These are phyloP conservation scores for Aspergillus piperis DNA, from an alignment of 2,329 filamentous ascomycete genomes.

Conservation along the genomic window DNA sequence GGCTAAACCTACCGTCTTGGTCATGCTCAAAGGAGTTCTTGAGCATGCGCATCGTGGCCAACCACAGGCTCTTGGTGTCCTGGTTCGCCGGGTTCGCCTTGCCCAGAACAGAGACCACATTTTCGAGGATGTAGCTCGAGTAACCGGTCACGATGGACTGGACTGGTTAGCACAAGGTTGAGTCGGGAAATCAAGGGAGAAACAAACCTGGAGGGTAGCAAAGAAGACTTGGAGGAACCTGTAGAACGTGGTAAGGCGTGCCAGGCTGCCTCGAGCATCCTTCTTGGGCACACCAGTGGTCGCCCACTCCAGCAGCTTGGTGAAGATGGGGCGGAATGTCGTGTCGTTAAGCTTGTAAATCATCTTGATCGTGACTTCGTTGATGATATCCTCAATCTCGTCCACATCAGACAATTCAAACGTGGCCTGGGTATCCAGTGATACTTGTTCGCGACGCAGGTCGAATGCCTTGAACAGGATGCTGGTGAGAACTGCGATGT, in stretches of 20 bases:
- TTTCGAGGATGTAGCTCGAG: constrained; percentile 79
- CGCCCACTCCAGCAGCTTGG: constrained; percentile 81
- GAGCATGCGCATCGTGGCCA: constrained; percentile 69
- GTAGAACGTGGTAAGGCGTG: constrained; percentile 75
- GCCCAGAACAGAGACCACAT: constrained; percentile 64
- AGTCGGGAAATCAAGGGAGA: background rate
- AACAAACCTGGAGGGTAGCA: constrained; percentile 68
- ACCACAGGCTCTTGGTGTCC: constrained; percentile 64
- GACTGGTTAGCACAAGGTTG: background rate
- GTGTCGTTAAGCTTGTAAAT: constrained; percentile 96
- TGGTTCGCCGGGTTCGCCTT: constrained; percentile 43
- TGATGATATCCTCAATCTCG: constrained; percentile 64
- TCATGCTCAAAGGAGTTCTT: constrained; percentile 80
- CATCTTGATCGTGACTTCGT: constrained; percentile 79
- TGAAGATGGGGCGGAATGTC: constrained; percentile 88
- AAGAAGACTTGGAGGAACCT: constrained; percentile 80
- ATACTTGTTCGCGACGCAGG: constrained; percentile 44
- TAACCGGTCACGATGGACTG: constrained; percentile 90
- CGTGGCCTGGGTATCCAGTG: constrained; percentile 27
- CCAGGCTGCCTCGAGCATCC: constrained; percentile 58
- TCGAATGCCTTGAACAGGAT: constrained; percentile 58
- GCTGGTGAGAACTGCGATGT: constrained; percentile 67
- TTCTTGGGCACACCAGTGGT: constrained; percentile 61
- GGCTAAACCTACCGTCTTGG: constrained; percentile 63
- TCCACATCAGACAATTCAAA: constrained; percentile 54